Base-by-base conservation (phyloP, 768 basidiomycete species). In the Lentinula guzmanii region DNA sequence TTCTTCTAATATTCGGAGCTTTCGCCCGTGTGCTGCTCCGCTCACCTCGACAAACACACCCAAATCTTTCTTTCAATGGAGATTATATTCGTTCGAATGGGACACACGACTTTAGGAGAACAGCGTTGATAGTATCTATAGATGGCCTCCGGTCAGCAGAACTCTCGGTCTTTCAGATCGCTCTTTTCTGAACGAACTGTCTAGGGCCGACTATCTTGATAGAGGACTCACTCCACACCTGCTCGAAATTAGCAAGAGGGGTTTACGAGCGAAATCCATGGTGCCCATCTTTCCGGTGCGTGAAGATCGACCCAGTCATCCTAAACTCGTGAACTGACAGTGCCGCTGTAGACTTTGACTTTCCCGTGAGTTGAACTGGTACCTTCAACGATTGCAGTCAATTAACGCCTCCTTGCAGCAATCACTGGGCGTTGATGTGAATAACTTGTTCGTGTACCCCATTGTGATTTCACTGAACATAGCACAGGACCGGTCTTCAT, bases 341-440 rank as follows among this genome's bases (percentile, higher is more conserved):
- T 3, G 39, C n/a, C 55, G 24, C 41, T 8, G 59, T 63, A 93
- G 91, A 91, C 92, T 1, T 71, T 94, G 65, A 96, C 94, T 2
- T 96, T 96, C 67, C 95, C 94, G 86, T 93, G 69, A 80, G 90
- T 79, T 63, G 15, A 8, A 43, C 43, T 62, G 6, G 28, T 31
- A 0, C 11, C 58, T 34, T 8, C 15, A 33, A 59, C 52, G 50
- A 15, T 11, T 53, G 52, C 18, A 51, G 21, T 31, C 31, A 15
- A 60, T n/a, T 60, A 6, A 51, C 46, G 11, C 16, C 5, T 33
- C 4, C 4, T 31, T 3, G 13, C 52, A 93, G 90, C 16, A 96
- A 96, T 69, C 95, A 96, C 70, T 97, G 94, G 93, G 73, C 87
- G 3, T 70, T 96, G 41, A 86, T 96, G 91, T 93, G 68, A 31